Evolutionary conservation across 768 basidiomycete genomes (phyloP).

Genomic region (Russula lepida): DNA sequence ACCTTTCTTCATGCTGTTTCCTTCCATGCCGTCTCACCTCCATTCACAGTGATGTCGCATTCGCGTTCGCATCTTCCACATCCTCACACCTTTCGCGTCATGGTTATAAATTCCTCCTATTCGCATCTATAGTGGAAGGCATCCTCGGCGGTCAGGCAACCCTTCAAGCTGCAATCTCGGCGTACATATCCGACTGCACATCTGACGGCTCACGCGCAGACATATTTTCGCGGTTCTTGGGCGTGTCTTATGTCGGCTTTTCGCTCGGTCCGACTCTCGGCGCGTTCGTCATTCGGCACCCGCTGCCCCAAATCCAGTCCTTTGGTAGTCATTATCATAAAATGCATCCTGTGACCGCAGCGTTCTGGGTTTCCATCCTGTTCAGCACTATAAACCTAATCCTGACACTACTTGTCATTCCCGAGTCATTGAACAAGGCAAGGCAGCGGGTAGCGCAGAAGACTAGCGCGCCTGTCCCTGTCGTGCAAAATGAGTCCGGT

Average conservation of each 20-base stretch:
- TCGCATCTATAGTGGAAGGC: conserved; percentile 76
- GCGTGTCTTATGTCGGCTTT: conserved; percentile 70
- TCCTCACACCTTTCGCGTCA: conserved; percentile 51
- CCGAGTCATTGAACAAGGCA: conserved; percentile 37
- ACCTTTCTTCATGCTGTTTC: conserved; percentile 30
- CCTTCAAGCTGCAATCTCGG: conserved; percentile 54
- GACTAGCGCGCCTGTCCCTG: conserved; percentile 34
- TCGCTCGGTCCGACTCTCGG: conserved; percentile 72
- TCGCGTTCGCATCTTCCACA: conserved; percentile 68
- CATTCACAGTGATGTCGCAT: conserved; percentile 57
- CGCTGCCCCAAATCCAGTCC: conserved; percentile 29
- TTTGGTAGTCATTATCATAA: conserved; percentile 20
- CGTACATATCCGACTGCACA: conserved; percentile 69
- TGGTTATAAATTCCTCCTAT: conserved; percentile 64
- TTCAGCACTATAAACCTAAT: conserved; percentile 44
- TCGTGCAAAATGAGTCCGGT: conserved; percentile 25
- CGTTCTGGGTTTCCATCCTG: conserved; percentile 46
- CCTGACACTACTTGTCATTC: conserved; percentile 48
- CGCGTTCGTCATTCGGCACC: conserved; percentile 40
- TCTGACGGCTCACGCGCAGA: conserved; percentile 72
- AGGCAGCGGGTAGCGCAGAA: conserved; percentile 34
- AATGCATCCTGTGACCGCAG: conserved; percentile 35
- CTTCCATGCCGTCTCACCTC: not conserved
- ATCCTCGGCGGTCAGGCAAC: conserved; percentile 72
- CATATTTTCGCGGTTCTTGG: conserved; percentile 51